These are phyloP conservation scores for Septoria petroselini DNA, from an alignment of 2,329 filamentous ascomycete genomes.

Conservation along the genomic window DNA sequence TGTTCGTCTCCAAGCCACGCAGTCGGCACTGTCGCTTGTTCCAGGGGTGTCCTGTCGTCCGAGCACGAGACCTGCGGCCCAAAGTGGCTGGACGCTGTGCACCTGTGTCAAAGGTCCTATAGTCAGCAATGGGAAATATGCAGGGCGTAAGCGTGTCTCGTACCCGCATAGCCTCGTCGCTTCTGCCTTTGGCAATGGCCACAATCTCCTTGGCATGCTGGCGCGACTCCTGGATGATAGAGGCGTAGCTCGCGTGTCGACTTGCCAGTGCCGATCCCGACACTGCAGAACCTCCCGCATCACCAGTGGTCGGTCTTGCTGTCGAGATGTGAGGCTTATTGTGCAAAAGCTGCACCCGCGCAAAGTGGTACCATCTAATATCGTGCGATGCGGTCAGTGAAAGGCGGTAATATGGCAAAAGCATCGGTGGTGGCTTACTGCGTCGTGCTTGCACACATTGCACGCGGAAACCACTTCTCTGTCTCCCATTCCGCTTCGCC, in stretches of 20 bases:
- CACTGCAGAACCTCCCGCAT: conserved; percentile 9
- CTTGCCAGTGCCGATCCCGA: conserved; percentile 49
- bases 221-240: conserved; percentile 54
- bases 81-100: conserved; percentile 54
- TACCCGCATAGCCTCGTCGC: conserved; percentile 56
- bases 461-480: conserved; percentile 60
- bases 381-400: too few relatives aligned
- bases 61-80: conserved; percentile 61
- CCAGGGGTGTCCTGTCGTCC: conserved; percentile 41
- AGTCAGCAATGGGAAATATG: not conserved
- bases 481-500: conserved; percentile 18
- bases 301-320: conserved; percentile 13
- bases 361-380: conserved; percentile 57
- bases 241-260: conserved; percentile 55
- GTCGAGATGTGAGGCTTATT: conserved; percentile 59
- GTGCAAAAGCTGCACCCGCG: conserved; percentile 58
- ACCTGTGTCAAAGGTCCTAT: not conserved
- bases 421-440: conserved; percentile 37
- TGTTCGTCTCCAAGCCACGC: conserved; percentile 50
- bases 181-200: conserved; percentile 57
- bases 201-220: conserved; percentile 61
- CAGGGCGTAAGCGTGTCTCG: conserved; percentile 22
- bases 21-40: conserved; percentile 26
- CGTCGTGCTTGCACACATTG: conserved; percentile 65
- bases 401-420: too few relatives aligned